Conservation (phyloP, 352 stramenopile genomes). For the Phytophthora ohioensis region DNA sequence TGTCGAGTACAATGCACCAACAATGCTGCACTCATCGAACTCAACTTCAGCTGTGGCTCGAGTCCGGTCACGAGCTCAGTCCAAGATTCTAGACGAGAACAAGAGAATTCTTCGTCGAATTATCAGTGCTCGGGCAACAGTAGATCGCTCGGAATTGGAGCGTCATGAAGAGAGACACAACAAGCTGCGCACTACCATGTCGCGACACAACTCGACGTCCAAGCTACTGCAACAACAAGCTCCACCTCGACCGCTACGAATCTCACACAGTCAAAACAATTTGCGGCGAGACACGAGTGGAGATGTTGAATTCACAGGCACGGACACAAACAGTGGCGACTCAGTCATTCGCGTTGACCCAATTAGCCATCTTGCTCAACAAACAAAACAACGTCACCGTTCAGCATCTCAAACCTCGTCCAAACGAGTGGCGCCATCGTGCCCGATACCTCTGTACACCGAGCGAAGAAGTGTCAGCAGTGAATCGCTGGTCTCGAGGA, state of each 20-base stretch:
- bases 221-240: slow-evolving; percentile 20
- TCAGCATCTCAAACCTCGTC: slow-evolving; percentile 24
- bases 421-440: slow-evolving; percentile 9
- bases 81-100: slow-evolving; percentile 61
- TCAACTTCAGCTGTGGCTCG: slow-evolving; percentile 35
- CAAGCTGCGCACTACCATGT: slow-evolving; percentile 54
- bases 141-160: slow-evolving; percentile 48
- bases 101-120: slow-evolving; percentile 60
- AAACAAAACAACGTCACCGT: slow-evolving; percentile 18
- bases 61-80: slow-evolving; percentile 42
- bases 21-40: slow-evolving; percentile 41
- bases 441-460: slow-evolving; percentile 12
- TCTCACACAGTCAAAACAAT: slow-evolving; percentile 26
- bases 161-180: slow-evolving; percentile 53
- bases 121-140: slow-evolving; percentile 49
- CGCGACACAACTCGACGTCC: slow-evolving; percentile 38
- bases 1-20: slow-evolving; percentile 51
- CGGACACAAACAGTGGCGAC: neutral
- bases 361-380: slow-evolving; percentile 19
- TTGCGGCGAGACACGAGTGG: slow-evolving; percentile 2
- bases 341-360: slow-evolving; percentile 20
- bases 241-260: slow-evolving; percentile 13
- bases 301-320: neutral
- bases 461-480: slow-evolving; percentile 19
- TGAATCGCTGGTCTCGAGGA: slow-evolving; percentile 40